Conservation (phyloP, 139 green algal genomes). For the Chlorella vulgaris region DNA sequence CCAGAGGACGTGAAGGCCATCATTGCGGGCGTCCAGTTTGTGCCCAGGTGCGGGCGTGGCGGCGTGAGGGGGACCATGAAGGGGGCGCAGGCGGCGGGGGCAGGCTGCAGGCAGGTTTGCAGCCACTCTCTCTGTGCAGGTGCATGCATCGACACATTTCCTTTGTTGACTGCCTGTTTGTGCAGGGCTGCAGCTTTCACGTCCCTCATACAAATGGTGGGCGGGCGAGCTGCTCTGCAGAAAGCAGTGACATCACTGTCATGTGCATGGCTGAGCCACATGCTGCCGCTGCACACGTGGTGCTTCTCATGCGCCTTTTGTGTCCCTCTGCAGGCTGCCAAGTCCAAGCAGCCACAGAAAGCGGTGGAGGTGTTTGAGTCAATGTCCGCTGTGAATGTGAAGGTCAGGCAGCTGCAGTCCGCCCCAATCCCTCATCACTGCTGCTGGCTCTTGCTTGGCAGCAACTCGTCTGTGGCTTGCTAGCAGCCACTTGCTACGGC, state of each 20-base stretch:
- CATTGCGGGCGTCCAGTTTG: constrained; percentile 13
- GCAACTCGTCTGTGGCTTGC: no score
- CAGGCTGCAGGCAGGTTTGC: no score
- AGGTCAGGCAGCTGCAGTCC: background rate
- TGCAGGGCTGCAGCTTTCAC: constrained; percentile 28
- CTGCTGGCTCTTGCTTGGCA: no score
- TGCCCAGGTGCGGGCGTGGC: background rate
- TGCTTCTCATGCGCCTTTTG: background rate
- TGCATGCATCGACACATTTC: background rate
- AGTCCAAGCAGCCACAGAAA: constrained; percentile 44
- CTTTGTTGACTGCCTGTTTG: no score
- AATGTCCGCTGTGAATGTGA: constrained; percentile 17
- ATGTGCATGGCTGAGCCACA: no score
- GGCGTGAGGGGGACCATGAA: no score
- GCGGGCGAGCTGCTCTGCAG: no score
- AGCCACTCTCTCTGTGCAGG: background rate
- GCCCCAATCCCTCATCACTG: no score
- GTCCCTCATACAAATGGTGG: constrained; percentile 33
- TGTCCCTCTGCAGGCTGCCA: constrained; percentile 43
- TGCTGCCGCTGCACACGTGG: no score
- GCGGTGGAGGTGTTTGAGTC: constrained; percentile 53
- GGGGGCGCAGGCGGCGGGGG: no score
- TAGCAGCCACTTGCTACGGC: no score
- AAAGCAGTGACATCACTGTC: no score
- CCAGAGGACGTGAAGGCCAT: constrained; percentile 1